phyloP scores from a whole-genome alignment of 768 basidiomycete genomes.

The Pisolithus tinctorius region DNA sequence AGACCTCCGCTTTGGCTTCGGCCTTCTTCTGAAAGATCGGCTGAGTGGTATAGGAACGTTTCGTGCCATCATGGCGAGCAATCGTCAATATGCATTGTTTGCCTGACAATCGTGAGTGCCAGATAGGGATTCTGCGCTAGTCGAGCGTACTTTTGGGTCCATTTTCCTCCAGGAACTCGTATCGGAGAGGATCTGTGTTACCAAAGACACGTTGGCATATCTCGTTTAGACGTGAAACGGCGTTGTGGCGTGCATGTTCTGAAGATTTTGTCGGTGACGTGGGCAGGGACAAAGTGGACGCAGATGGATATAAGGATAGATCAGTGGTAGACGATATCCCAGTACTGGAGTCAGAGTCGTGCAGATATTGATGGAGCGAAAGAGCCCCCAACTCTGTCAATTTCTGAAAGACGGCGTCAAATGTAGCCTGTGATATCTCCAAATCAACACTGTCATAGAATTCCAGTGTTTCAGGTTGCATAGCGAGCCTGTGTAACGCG shows the following conservation, averaged over 20 bases:
- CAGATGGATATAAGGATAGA: neutral
- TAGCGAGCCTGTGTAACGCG: too few relatives aligned
- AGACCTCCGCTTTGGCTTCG: conserved; percentile 51
- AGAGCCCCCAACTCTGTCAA: conserved; percentile 23
- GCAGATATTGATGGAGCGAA: conserved; percentile 22
- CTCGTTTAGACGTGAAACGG: conserved; percentile 34
- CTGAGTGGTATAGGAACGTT: conserved; percentile 49
- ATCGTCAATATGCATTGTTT: conserved; percentile 60
- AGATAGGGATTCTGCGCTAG: too few relatives aligned
- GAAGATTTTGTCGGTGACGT: neutral
- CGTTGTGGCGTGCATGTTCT: conserved; percentile 10
- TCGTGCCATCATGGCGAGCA: conserved; percentile 44
- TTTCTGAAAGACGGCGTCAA: conserved; percentile 20
- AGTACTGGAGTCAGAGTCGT: neutral
- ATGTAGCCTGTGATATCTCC: conserved; percentile 7
- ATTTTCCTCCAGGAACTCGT: conserved; percentile 40
- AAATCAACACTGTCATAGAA: neutral
- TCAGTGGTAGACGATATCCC: neutral
- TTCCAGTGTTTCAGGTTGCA: neutral
- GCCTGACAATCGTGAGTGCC: conserved; percentile 26
- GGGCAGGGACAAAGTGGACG: conserved; percentile 4
- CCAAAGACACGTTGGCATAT: conserved; percentile 38
- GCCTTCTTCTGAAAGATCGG: conserved; percentile 35
- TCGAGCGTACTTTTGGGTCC: conserved; percentile 28
- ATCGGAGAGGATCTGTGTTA: conserved; percentile 35